phyloP scores from a whole-genome alignment of 331 rosid genomes.

The Pyrus hybrid region DNA sequence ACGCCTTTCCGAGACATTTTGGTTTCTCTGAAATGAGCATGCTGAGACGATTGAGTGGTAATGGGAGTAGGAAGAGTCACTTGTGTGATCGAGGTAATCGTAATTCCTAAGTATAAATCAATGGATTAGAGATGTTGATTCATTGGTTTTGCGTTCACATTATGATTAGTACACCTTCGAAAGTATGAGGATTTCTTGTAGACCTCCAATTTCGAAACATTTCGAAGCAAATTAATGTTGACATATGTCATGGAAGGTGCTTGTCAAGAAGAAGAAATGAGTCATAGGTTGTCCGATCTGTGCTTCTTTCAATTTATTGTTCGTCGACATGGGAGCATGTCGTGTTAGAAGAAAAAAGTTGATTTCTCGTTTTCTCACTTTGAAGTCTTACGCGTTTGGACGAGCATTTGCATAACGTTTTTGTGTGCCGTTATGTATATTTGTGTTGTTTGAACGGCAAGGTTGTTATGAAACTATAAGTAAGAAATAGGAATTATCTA shows the following conservation, averaged over 20 bases:
- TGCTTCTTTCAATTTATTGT: neutral
- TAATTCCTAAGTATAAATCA: too few species aligned
- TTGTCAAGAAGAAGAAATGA: neutral
- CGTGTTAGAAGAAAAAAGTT: neutral
- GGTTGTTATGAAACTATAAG: neutral
- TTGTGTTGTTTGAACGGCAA: too few species aligned
- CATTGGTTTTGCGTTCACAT: neutral
- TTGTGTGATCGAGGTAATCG: neutral
- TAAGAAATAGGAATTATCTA: neutral
- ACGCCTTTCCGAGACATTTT: too few species aligned
- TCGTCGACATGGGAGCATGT: neutral
- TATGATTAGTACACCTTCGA: neutral
- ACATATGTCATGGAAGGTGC: neutral
- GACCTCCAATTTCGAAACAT: neutral
- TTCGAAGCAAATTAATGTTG: neutral
- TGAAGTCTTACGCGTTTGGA: neutral
- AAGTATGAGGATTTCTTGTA: neutral
- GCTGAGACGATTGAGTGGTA: neutral
- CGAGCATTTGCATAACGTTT: neutral
- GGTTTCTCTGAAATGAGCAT: too few species aligned
- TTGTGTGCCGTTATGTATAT: neutral
- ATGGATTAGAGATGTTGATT: too few species aligned
- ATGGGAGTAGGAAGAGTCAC: neutral
- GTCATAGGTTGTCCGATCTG: neutral
- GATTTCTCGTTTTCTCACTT: neutral